phyloP scores from a whole-genome alignment of 768 basidiomycete species.

The Clitopilus hobsonii region DNA sequence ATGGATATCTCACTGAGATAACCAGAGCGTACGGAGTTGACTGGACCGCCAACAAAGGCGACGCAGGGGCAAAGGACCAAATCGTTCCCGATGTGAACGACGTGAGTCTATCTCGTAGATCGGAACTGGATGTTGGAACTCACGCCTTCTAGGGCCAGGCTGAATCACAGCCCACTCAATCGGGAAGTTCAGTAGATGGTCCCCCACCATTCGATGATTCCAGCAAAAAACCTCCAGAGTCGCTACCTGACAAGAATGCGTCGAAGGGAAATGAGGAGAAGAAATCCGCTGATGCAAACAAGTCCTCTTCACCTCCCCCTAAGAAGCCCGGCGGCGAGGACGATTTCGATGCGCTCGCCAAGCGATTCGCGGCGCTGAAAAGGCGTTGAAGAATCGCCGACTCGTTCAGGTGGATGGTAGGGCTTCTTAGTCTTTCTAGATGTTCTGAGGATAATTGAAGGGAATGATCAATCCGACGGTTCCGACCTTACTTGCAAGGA shows the following conservation, averaged over 20 bases:
- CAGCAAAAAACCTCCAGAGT: not conserved
- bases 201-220: not conserved
- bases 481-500: no score
- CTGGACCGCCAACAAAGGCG: constrained; percentile 45
- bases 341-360: constrained; percentile 70
- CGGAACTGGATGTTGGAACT: not conserved
- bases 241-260: constrained; percentile 7
- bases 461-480: no score
- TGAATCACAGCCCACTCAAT: no score
- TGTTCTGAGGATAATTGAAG: no score
- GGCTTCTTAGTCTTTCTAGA: no score
- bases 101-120: no score
- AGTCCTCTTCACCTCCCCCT: constrained; percentile 20
- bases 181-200: not conserved
- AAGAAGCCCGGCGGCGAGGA: constrained; percentile 38
- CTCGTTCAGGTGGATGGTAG: not conserved
- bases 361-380: constrained; percentile 85
- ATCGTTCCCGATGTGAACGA: no score
- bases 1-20: constrained; percentile 87
- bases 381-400: constrained; percentile 48
- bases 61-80: constrained; percentile 15
- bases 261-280: constrained; percentile 17
- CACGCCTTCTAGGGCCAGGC: constrained; percentile 8
- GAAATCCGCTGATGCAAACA: constrained; percentile 14
- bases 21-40: constrained; percentile 79